A percentile compares a stretch with the other conserved stretches of the same genome.
Evolutionary conservation across 1,284 basidiomycete species (phyloP).

Genomic region (Neolentinus lepideus): DNA sequence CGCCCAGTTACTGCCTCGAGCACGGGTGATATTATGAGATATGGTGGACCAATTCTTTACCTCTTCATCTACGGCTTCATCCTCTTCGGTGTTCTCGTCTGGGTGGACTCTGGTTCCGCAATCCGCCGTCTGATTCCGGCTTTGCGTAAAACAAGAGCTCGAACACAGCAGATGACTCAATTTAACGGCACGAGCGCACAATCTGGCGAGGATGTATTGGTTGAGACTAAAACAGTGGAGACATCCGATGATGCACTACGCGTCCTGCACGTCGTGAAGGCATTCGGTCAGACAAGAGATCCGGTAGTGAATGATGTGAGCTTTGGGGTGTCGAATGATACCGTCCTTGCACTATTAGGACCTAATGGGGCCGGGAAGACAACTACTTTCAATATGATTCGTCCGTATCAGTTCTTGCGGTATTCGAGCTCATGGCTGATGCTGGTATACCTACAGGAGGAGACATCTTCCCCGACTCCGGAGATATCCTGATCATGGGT

Average conservation of each 20-base stretch:
- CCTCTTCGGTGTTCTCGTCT: slow-evolving; percentile 51
- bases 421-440: background rate
- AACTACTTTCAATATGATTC: slow-evolving; percentile 71
- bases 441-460: slow-evolving; percentile 36
- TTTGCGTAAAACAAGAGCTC: background rate
- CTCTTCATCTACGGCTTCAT: slow-evolving; percentile 50
- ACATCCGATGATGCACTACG: slow-evolving; percentile 50
- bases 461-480: slow-evolving; percentile 51
- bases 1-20: slow-evolving; percentile 38
- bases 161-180: background rate
- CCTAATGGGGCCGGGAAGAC: slow-evolving; percentile 82
- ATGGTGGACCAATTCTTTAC: slow-evolving; percentile 72
- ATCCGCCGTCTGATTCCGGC: slow-evolving; percentile 20
- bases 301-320: slow-evolving; percentile 66
- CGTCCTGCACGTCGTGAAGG: slow-evolving; percentile 62
- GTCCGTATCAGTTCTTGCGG: slow-evolving; percentile 28
- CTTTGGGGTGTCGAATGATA: slow-evolving; percentile 57
- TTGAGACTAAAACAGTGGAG: slow-evolving; percentile 43
- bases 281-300: slow-evolving; percentile 42
- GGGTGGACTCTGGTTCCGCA: slow-evolving; percentile 52
- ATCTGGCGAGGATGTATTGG: slow-evolving; percentile 37
- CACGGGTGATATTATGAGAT: slow-evolving; percentile 49
- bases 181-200: background rate
- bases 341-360: slow-evolving; percentile 68
- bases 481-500: slow-evolving; percentile 61